phyloP scores from a whole-genome alignment of 768 basidiomycete species.

The Suillus placidus region DNA sequence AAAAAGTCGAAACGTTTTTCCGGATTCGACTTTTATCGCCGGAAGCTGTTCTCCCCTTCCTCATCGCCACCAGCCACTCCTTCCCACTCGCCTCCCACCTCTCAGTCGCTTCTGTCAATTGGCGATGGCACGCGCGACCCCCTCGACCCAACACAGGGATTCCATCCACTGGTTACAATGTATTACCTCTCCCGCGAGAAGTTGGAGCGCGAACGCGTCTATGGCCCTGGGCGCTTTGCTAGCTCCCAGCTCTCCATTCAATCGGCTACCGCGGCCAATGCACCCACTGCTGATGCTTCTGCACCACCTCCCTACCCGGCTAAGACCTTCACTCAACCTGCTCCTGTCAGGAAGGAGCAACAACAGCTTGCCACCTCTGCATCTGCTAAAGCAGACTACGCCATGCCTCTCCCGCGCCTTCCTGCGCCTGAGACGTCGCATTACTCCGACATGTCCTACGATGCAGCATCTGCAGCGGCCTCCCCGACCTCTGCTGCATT shows the following conservation, averaged over 20 bases:
- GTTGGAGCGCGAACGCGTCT: constrained; percentile 90
- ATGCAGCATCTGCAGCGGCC: constrained; percentile 47
- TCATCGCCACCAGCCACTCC: constrained; percentile 55
- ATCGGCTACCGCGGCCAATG: constrained; percentile 26
- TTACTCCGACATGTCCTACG: constrained; percentile 82
- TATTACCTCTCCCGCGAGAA: constrained; percentile 97
- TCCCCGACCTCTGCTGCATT: constrained; percentile 65
- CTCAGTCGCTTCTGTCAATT: constrained; percentile 57
- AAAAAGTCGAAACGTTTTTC: constrained; percentile 87
- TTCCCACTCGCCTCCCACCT: constrained; percentile 61
- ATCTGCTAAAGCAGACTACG: constrained; percentile 67
- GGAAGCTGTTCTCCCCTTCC: constrained; percentile 74
- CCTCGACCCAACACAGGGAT: constrained; percentile 86
- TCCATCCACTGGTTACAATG: constrained; percentile 94
- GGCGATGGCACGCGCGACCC: constrained; percentile 52
- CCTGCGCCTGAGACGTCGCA: constrained; percentile 83
- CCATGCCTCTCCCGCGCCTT: constrained; percentile 79
- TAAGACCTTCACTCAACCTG: constrained; percentile 36
- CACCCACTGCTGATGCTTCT: constrained; percentile 22
- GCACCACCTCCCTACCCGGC: constrained; percentile 19
- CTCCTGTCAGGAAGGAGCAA: constrained; percentile 36
- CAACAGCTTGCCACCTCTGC: constrained; percentile 25
- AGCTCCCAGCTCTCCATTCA: constrained; percentile 79
- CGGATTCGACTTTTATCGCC: constrained; percentile 91
- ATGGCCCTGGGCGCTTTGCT: constrained; percentile 93